These are phyloP conservation scores for Gautieria morchelliformis DNA, from an alignment of 768 basidiomycete species.

Conservation along the genomic window DNA sequence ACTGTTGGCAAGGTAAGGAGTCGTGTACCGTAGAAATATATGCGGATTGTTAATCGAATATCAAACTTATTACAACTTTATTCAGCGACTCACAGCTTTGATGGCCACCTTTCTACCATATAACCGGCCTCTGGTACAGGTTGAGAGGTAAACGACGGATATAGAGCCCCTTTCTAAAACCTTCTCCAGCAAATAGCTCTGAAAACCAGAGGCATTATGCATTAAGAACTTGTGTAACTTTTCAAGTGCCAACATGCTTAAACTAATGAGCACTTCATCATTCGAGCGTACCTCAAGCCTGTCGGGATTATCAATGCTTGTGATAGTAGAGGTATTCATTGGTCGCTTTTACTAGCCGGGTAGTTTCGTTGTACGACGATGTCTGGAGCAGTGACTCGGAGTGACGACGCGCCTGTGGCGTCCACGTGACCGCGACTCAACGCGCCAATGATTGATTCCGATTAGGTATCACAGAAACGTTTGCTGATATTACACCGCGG, in stretches of 20 bases:
- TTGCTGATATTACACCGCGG: too few species aligned
- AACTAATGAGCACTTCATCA: too few species aligned
- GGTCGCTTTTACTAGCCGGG: not conserved
- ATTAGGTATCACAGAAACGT: too few species aligned
- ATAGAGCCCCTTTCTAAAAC: constrained; percentile 17
- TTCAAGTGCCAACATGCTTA: not conserved
- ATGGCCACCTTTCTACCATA: constrained; percentile 33
- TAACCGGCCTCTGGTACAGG: constrained; percentile 35
- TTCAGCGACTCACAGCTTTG: constrained; percentile 27
- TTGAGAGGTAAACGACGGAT: constrained; percentile 30
- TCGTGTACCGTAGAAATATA: too few species aligned
- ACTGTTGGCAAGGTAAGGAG: not conserved
- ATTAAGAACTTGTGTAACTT: not conserved
- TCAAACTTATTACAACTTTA: too few species aligned
- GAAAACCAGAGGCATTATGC: not conserved
- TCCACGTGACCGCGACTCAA: not conserved
- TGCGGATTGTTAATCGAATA: too few species aligned
- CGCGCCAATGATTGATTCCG: too few species aligned
- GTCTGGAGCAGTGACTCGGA: not conserved
- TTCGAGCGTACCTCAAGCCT: not conserved
- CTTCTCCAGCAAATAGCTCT: constrained; percentile 6
- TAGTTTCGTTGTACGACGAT: not conserved
- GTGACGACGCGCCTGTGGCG: not conserved
- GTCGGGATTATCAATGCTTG: not conserved
- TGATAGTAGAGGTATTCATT: not conserved